phyloP scores from a whole-genome alignment of 2,329 filamentous ascomycete genomes.

The Dothidotthia symphoricarpi region DNA sequence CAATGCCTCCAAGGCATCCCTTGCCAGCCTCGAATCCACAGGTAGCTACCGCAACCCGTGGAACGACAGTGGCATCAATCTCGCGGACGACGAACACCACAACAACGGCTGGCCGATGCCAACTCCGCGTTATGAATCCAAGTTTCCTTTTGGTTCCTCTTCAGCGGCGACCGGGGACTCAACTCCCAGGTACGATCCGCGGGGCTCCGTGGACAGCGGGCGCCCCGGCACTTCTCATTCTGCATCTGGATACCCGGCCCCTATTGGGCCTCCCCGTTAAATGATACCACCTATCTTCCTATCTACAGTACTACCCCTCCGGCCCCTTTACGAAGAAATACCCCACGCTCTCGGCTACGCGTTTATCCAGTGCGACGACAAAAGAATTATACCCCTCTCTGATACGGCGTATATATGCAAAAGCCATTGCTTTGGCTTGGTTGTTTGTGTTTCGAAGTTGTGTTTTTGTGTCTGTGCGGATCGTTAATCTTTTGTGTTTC shows the following conservation, averaged over 20 bases:
- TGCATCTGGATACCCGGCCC: slow-evolving; percentile 95
- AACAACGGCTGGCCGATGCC: slow-evolving; percentile 42
- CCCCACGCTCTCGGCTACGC: slow-evolving; percentile 25
- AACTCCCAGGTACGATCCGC: slow-evolving; percentile 78
- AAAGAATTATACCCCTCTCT: slow-evolving; percentile 44
- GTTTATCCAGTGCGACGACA: slow-evolving; percentile 34
- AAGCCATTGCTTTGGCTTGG: slow-evolving; percentile 34
- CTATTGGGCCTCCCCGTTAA: slow-evolving; percentile 88
- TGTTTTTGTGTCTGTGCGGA: slow-evolving; percentile 15
- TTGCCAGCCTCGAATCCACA: slow-evolving; percentile 93
- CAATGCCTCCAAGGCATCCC: slow-evolving; percentile 89
- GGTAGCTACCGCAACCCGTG: slow-evolving; percentile 96
- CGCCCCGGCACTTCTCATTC: slow-evolving; percentile 94
- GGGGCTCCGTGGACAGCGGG: slow-evolving; percentile 85
- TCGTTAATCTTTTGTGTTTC: slow-evolving; percentile 10
- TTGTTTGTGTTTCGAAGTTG: slow-evolving; percentile 21
- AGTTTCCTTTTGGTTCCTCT: slow-evolving; percentile 60
- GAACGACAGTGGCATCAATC: slow-evolving; percentile 96
- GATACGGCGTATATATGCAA: slow-evolving; percentile 36
- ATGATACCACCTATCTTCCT: slow-evolving; percentile 24
- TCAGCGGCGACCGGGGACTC: slow-evolving; percentile 66
- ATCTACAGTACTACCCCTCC: no score
- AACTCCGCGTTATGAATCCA: slow-evolving; percentile 53
- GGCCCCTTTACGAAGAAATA: slow-evolving; percentile 38
- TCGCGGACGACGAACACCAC: slow-evolving; percentile 73